Evolutionary conservation across 768 basidiomycete genomes (phyloP).

Genomic region (Hortiboletus campestris): DNA sequence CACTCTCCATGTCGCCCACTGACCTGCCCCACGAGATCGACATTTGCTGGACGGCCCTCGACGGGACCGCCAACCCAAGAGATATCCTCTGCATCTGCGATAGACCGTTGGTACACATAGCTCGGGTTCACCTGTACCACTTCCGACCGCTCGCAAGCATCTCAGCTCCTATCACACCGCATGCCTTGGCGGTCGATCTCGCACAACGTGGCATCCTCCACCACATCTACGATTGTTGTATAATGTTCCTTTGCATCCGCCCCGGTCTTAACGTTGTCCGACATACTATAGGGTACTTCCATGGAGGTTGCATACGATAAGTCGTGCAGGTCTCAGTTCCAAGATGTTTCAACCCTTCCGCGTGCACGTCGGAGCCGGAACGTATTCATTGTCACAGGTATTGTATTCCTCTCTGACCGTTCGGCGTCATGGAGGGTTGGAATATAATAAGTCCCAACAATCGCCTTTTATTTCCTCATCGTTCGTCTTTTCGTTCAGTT

Average conservation of each 20-base stretch:
- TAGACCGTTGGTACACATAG: constrained; percentile 19
- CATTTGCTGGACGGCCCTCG: constrained; percentile 13
- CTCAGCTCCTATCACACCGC: constrained; percentile 24
- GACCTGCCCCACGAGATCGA: constrained; percentile 19
- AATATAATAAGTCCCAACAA: constrained; percentile 1
- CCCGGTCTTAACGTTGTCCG: neutral
- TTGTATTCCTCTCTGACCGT: neutral
- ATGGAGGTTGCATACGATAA: neutral
- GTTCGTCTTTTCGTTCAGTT: neutral
- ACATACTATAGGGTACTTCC: neutral
- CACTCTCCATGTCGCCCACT: neutral
- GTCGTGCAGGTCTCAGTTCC: neutral
- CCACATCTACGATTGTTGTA: constrained; percentile 16
- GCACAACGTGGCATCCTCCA: constrained; percentile 25
- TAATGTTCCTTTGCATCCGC: neutral
- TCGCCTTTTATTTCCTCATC: neutral
- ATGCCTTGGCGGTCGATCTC: constrained; percentile 25
- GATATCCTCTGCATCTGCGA: constrained; percentile 19
- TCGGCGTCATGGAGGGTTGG: neutral
- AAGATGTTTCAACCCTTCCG: neutral
- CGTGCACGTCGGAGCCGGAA: neutral
- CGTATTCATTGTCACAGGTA: neutral
- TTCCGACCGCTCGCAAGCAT: constrained; percentile 7
- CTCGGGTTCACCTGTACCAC: constrained; percentile 20
- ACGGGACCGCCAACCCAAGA: constrained; percentile 6